A percentile compares a stretch with the other conserved stretches of the same genome.
Evolutionary conservation across 371 early-diverging fungal genomes (phyloP).

Genomic region (Mortierella sp.): DNA sequence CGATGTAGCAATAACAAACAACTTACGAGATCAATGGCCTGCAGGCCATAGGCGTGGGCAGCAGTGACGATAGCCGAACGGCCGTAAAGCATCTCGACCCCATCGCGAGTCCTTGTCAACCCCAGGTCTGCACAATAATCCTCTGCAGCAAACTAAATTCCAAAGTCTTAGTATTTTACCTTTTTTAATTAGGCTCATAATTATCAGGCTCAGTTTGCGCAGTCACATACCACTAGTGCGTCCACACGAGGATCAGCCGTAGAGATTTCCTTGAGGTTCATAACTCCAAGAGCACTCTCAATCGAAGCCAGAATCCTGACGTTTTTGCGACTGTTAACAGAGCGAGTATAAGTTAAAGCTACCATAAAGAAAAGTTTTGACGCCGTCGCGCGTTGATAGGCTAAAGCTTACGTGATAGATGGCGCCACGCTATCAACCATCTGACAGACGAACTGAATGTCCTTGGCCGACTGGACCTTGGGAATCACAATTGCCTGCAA

Average conservation of each 20-base stretch:
- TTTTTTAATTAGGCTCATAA: background rate
- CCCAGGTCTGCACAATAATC: conserved; percentile 95
- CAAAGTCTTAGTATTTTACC: background rate
- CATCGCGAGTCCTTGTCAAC: conserved; percentile 76
- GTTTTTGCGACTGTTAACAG: conserved; percentile 63
- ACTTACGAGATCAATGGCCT: conserved; percentile 90
- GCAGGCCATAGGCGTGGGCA: conserved; percentile 87
- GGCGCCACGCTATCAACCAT: conserved; percentile 85
- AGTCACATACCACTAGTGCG: conserved; percentile 71
- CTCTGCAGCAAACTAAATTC: conserved; percentile 89
- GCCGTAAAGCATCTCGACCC: conserved; percentile 84
- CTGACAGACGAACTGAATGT: conserved; percentile 82
- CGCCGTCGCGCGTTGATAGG: background rate
- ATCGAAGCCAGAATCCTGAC: conserved; percentile 88
- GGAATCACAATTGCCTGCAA: conserved; percentile 91
- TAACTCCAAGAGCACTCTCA: conserved; percentile 87
- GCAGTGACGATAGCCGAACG: conserved; percentile 84
- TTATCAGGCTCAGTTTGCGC: background rate
- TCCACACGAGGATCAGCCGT: conserved; percentile 78
- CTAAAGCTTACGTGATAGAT: conserved; percentile 67
- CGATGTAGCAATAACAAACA: background rate
- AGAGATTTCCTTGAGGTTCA: conserved; percentile 89
- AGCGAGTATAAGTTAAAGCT: too few relatives aligned
- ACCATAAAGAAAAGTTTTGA: too few relatives aligned
- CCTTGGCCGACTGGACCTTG: conserved; percentile 86